Percentiles rank a stretch among this genome's conserved stretches.
phyloP scores from a whole-genome alignment of 2,329 filamentous ascomycete genomes.

The Epichloe festucae region DNA sequence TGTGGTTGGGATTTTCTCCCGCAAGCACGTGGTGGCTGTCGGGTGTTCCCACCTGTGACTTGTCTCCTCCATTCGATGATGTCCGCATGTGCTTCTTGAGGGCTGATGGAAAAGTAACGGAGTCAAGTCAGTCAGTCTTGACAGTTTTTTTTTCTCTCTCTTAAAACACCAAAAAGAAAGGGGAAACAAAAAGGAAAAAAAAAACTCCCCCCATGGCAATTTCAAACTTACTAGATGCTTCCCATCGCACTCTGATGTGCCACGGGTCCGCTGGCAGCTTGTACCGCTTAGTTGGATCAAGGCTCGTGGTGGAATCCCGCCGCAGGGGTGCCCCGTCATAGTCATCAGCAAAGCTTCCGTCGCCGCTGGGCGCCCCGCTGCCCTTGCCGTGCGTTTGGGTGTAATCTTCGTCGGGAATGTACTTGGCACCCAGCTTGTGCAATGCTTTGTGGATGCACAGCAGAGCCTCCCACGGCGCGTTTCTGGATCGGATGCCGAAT shows the following conservation, averaged over 20 bases:
- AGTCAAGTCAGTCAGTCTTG: not conserved
- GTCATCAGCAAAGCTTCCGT: slow-evolving; percentile 29
- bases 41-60: slow-evolving; percentile 12
- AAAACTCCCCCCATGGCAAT: not conserved
- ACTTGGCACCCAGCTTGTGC: slow-evolving; percentile 75
- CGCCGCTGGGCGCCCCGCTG: slow-evolving; percentile 20
- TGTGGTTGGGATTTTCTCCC: slow-evolving; percentile 28
- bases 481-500: slow-evolving; percentile 90
- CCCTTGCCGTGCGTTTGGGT: slow-evolving; percentile 33
- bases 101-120: not conserved
- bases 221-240: slow-evolving; percentile 59
- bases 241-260: slow-evolving; percentile 85
- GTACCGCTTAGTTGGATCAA: slow-evolving; percentile 52
- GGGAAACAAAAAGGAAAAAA: not conserved
- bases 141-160: not conserved
- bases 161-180: not conserved
- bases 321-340: slow-evolving; percentile 21
- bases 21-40: slow-evolving; percentile 27
- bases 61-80: slow-evolving; percentile 6
- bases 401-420: slow-evolving; percentile 57
- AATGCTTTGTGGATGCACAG: slow-evolving; percentile 91
- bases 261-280: slow-evolving; percentile 86
- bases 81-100: slow-evolving; percentile 5
- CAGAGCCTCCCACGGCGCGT: slow-evolving; percentile 87
- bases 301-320: slow-evolving; percentile 24